Evolutionary conservation across 2,329 filamentous ascomycete genomes (phyloP), one percentile per base, ranked within the genome.

Genomic region (Escovopsis sp.): DNA sequence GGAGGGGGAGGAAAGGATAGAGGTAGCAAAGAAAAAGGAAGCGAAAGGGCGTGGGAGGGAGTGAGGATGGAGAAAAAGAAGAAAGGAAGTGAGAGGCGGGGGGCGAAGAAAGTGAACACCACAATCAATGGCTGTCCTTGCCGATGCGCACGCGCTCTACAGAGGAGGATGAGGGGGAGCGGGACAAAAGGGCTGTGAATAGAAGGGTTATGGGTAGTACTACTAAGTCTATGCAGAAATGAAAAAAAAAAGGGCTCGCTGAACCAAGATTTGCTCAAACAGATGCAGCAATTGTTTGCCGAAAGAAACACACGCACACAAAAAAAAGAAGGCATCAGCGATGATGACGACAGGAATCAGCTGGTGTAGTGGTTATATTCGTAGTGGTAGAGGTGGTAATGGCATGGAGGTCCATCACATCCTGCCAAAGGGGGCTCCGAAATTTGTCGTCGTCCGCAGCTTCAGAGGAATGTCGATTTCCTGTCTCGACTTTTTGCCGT

Each of bases 381-480:
- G 27, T 28, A 5, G 5, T 10, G 18, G 21, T 13, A 21, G n/a
- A 30, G 33, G n/a, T n/a, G n/a, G n/a, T n/a, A n/a, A n/a, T n/a
- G n/a, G n/a, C n/a, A n/a, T n/a, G n/a, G n/a, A n/a, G n/a, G n/a
- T 26, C 37, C 36, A 16, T 33, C 32, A 37, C 32, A 34, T 35
- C 17, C 12, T 35, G 47, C 63, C 63, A 42, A 66, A 62, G 2
- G 63, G 63, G 15, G 60, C 58, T 11, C 63, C 63, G 47, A 67
- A 67, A 43, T 67, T 68, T 41, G 51, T 59, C 14, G 58, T 63
- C 18, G 48, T 55, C 45, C 53, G 64, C 28, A 68, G 48, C 44
- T 59, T 63, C 21, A 68, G 52, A 2, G 64, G 61, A 19, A 68
- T 13, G 2, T 67, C 62, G n/a, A 46, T 40, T 30, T 61, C 57